Evolutionary conservation across 176 grass and related monocot genomes (phyloP), one percentile per base, ranked within the genome.

Genomic region (Dendrocalamus sinicus): DNA sequence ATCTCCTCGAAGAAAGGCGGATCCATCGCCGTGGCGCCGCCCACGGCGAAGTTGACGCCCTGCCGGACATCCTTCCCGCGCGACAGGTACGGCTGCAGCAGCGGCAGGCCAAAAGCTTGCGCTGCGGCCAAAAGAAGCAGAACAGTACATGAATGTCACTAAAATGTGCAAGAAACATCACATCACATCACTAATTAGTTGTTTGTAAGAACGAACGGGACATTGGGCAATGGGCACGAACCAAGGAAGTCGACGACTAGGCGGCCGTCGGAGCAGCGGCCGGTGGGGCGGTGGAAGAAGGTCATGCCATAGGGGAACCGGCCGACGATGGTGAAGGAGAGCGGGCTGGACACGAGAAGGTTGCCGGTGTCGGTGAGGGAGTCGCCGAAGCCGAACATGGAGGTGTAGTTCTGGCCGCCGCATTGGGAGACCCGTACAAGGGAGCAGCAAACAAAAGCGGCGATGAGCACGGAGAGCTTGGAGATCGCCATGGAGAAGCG

Each of bases 211-310:
- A 77, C 19, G 54, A 43, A 43, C 20, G 54, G 48, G 3, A 3
- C 24, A 83, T 15, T 62, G 48, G 57, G 3, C 8, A 37, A 12
- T 8, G 32, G 5, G 15, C 6, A 51, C 73, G 19, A 75, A 94
- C 95, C 95, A 3, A 97, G 67, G 70, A 97, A 97, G 78, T 97
- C 92, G 64, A 95, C 81, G 89, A 97, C 89, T 44, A 97, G 86
- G 73, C 95, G 92, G 5, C 92, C 95, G 52, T 97, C 86, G 83
- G 95, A 97, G 84, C 92, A 94, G 11, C 92, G 92, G 40, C 95
- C 95, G 51, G 92, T 95, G 59, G 95, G 77, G 60, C 86, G 82
- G 80, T 91, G 87, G 85, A 97, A 98, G 89, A 91, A 95, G 24
- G 93, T 98, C 67, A 98, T 98, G 90, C 96, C 96, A 22, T 98